Evolutionary conservation across 1,284 basidiomycete species (phyloP), one percentile per base, ranked within the genome.

Genomic region (Ustilago hordei): DNA sequence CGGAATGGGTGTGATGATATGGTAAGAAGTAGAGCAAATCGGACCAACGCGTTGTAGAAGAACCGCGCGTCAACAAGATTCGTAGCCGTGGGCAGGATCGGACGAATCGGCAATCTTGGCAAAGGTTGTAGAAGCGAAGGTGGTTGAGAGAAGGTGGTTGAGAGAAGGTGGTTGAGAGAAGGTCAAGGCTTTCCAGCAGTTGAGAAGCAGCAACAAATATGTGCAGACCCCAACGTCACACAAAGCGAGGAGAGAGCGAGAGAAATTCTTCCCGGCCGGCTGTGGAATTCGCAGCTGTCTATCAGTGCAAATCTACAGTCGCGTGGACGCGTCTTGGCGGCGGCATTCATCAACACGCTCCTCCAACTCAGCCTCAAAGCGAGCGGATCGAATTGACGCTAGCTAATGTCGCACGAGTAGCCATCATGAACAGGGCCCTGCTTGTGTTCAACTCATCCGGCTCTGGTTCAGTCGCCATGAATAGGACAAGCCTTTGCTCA

Each of bases 251-350:
- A 6, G n/a, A 23, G 28, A 34, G 52, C 52, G 54, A 9, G 35
- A 55, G 55, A 61, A 55, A 61, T 67, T 67, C 59, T 47, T 61
- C 39, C 65, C 65, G 65, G 65, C 65, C 65, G 65, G 47, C 55
- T 34, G 19, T 43, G 39, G 17, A 41, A 43, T 19, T 31, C 15
- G n/a, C 31, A 34, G 55, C 39, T 31, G 23, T 43, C 31, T 12
- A 23, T 15, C 4, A 41, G 13, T 41, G 39, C 39, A 48, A 8
- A 28, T 7, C 17, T 11, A 48, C n/a, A 38, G 17, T 15, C 43
- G 43, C 43, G 43, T 2, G 13, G 17, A 45, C 43, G 43, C 43
- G 19, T 45, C 43, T 45, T 7, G n/a, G 15, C 43, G 15, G 15
- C 43, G 15, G 19, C 7, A 15, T 17, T 41, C 39, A 41, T 41